Base-by-base conservation (phyloP, 306 rosid genomes). In the Trifolium repens region DNA sequence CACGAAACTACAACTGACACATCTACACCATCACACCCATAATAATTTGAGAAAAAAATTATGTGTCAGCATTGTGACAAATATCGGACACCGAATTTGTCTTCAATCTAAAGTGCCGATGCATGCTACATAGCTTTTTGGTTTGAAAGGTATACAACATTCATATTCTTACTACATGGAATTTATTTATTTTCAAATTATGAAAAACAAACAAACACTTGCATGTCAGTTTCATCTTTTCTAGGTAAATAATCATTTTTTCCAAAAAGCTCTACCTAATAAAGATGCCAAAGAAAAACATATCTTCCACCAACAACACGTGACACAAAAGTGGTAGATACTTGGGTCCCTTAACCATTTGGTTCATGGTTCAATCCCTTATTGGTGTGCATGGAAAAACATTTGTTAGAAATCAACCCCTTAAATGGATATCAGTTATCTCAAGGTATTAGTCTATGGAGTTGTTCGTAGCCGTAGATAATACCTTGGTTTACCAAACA, bases 71-170 rank as follows among this genome's bases (percentile, higher is more conserved):
- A 17, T 17, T 17, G 5, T 46, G 6, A 30, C 4, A 30, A 3
- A 3, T 30, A 3, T 15, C 19, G 7, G 17, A 49, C 17, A 15
- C 54, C 9, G 1, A 7, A 15, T n/a, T 3, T 2, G 0, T 6
- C 55, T 49, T 49, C 22, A 14, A 49, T 49, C 8, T n/a, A n/a
- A 49, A 15, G 19, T 15, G 55, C 5, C 3, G 8, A 5, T 5
- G 19, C 54, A 4, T 14, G 9, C 9, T 5, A 15, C 55, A 49
- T 6, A 15, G 19, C 19, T 15, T 26, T 30, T 73, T 8, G 53
- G 37, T 32, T 34, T 42, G 58, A 40, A 67, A 66, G 46, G 47
- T 42, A 34, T 30, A 72, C 24, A 65, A 55, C n/a, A 46, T 53
- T 32, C 43, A 78, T 35, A 19, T 8, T 50, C 52, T 40, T 37